Conservation (phyloP, 768 basidiomycete genomes). For the Calocybe indica region DNA sequence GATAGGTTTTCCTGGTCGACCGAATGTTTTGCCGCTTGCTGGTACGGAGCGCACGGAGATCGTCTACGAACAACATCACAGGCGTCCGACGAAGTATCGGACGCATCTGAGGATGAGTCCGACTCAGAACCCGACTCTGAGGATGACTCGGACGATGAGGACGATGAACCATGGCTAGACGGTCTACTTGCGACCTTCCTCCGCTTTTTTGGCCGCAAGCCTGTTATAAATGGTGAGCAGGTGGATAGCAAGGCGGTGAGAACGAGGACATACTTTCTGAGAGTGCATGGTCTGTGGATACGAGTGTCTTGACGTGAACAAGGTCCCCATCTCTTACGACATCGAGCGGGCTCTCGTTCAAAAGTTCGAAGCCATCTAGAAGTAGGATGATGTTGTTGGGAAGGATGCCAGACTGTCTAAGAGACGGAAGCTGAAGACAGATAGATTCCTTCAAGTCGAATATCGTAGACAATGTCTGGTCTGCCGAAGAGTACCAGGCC, state of each 20-base stretch:
- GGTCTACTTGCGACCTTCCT: not conserved
- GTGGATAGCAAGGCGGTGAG: not conserved
- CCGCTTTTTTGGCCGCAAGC: not conserved
- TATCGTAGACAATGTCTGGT: conserved; percentile 18
- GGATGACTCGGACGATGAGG: no score
- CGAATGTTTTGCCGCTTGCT: conserved; percentile 6
- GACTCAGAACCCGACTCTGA: conserved; percentile 14
- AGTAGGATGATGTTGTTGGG: conserved; percentile 22
- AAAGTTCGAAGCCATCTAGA: conserved; percentile 43
- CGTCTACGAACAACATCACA: conserved; percentile 10
- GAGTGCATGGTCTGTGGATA: not conserved
- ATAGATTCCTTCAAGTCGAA: conserved; percentile 32
- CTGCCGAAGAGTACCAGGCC: conserved; percentile 45
- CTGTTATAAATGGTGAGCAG: not conserved
- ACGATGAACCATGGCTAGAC: no score
- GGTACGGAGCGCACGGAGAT: conserved; percentile 15
- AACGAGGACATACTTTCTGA: conserved; percentile 7
- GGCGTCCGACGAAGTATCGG: conserved; percentile 16
- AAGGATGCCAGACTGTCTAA: conserved; percentile 18
- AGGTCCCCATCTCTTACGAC: conserved; percentile 47
- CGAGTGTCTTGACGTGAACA: conserved; percentile 23
- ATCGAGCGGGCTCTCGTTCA: conserved; percentile 30
- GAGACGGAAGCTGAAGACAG: conserved; percentile 23
- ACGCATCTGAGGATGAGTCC: conserved; percentile 13
- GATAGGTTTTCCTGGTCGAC: conserved; percentile 7